Evolutionary conservation across 1,284 basidiomycete species (phyloP), one percentile per base, ranked within the genome.

Genomic region (Tremellales sp.): DNA sequence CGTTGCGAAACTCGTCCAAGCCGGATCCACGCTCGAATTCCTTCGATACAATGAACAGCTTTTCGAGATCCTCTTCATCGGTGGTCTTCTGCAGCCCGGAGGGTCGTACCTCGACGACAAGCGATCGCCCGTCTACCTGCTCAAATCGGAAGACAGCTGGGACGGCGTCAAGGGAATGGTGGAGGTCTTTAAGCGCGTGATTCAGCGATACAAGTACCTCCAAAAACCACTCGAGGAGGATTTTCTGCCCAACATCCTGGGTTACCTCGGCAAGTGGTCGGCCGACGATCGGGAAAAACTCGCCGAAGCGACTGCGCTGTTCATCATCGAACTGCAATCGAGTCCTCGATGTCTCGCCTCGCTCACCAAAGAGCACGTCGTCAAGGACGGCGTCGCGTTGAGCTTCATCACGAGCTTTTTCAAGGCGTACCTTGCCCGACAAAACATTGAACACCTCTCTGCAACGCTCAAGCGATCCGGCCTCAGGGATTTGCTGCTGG

Each of bases 151-250:
- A 22, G 56, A 52, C 44, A 67, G 59, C 61, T 61, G 60, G 47
- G 63, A 65, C 57, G 65, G 70, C 76, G 79, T 97, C 73, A 93
- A 87, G 81, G 87, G 86, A 67, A 90, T 94, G 63, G 80, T 94
- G 50, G 90, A 93, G 57, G 90, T 93, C 29, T 80, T 97, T 63
- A 91, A 93, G 75, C 93, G 92, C 76, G 85, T 97, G 55, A 90
- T 93, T 78, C 82, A 93, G 76, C 85, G 92, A 88, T 97, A 96
- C 81, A 97, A 97, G 75, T 97, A 97, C 79, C 86, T 97, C 61
- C 93, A 97, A 77, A 90, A 86, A 73, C 90, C 92, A 39, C 84
- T 97, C 43, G 93, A 97, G 75, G 86, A 86, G 70, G 82, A 80
- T 37, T 82, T 89, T 51, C 80, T 97, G 26, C 87, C 89, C 3